Base-by-base conservation (phyloP, 768 basidiomycete genomes). In the Mycena alexandri region DNA sequence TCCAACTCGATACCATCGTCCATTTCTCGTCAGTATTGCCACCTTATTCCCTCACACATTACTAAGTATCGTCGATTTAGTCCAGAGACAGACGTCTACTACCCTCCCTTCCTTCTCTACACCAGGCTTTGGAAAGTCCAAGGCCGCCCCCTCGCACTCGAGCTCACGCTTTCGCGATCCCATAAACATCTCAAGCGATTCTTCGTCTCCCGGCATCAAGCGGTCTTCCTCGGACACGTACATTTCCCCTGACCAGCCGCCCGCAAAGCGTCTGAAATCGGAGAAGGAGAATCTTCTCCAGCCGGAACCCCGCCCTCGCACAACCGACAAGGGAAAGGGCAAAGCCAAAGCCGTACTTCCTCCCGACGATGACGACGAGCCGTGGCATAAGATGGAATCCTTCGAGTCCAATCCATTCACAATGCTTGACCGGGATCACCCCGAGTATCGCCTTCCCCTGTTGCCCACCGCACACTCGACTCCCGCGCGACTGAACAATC, bases 101-200 rank as follows among this genome's bases (percentile, higher is more conserved):
- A 72, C 54, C 3, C 76, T 85, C 3, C 78, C 84, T 0, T 77
- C 83, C 1, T 84, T 86, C 68, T 81, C 83, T 1, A 86, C 86
- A 0, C 80, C 86, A 6, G 82, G 82, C 5, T 85, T 84, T 66
- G 71, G 72, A 51, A 82, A 80, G 72, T 60, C 74, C 42, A 70
- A 67, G 41, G 24, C 73, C 41, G 68, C 17, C 21, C 59, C 52
- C 66, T 47, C 71, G 10, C 43, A 60, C 52, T 52, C 60, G 5
- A 29, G 38, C 43, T 34, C 58, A 11, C 19, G 21, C 22, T 61
- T 61, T 57, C 50, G 71, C 68, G 55, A 73, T 59, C 41, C 69
- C 13, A 75, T 82, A 3, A 75, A 76, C 48, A 76, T 83, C 34
- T 82, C 83, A 5, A 82, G 78, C 61, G 79, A 81, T 58, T 83